Evolutionary conservation across 768 basidiomycete species (phyloP).

Genomic region (Vishniacozyma victoriae): DNA sequence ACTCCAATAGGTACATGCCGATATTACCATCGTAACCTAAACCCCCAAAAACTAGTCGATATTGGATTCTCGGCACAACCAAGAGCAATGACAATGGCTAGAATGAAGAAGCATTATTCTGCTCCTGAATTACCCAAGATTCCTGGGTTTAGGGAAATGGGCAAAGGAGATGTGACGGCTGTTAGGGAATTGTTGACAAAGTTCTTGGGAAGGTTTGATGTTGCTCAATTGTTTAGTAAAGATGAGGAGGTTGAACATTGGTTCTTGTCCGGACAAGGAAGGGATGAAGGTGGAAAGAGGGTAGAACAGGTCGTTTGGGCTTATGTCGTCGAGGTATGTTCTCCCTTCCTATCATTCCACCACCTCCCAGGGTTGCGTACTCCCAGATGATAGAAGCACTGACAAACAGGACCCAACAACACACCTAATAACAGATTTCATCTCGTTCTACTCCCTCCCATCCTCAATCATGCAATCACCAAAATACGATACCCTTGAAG

Average conservation of each 20-base stretch:
- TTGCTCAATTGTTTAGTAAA: constrained; percentile 63
- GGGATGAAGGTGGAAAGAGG: constrained; percentile 54
- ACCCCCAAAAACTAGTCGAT: constrained; percentile 85
- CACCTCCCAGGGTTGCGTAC: too few species aligned
- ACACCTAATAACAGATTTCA: constrained; percentile 83
- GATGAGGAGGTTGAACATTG: constrained; percentile 78
- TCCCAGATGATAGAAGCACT: background rate
- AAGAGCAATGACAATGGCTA: constrained; percentile 79
- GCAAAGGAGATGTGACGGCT: constrained; percentile 65
- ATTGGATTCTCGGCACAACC: constrained; percentile 83
- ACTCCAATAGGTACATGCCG: constrained; percentile 84
- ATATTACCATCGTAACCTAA: constrained; percentile 86
- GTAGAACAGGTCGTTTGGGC: constrained; percentile 87
- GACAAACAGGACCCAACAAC: constrained; percentile 65
- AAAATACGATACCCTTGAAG: constrained; percentile 71
- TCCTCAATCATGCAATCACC: constrained; percentile 77
- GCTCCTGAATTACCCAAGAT: constrained; percentile 50
- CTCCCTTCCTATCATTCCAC: background rate
- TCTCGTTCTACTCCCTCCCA: constrained; percentile 94
- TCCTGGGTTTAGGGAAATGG: constrained; percentile 78
- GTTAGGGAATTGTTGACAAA: constrained; percentile 65
- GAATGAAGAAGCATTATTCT: constrained; percentile 73
- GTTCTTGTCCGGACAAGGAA: constrained; percentile 76
- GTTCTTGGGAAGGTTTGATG: constrained; percentile 80
- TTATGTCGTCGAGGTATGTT: constrained; percentile 86